A percentile compares a stretch with the other conserved stretches of the same genome.
phyloP scores from a whole-genome alignment of 1,139 yeast species.

The Kluyveromyces marxianus region DNA sequence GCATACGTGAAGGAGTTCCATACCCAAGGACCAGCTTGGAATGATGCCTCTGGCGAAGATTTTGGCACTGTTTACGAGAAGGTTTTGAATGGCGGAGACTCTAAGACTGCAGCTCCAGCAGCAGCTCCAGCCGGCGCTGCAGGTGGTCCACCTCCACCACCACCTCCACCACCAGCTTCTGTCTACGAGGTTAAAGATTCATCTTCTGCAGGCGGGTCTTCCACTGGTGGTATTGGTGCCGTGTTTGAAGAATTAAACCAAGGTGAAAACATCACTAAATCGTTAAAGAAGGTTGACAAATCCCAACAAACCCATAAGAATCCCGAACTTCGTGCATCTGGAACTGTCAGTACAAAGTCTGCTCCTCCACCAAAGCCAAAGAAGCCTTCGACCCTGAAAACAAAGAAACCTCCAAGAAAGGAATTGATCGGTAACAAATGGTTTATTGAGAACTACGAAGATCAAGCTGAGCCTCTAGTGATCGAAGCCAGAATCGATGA shows the following conservation, averaged over 20 bases:
- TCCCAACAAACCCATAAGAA: slow-evolving; percentile 94
- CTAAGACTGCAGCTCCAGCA: slow-evolving; percentile 15
- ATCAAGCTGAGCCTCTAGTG: slow-evolving; percentile 46
- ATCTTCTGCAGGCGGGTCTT: slow-evolving; percentile 19
- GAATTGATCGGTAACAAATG: slow-evolving; percentile 84
- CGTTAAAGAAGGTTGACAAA: slow-evolving; percentile 85
- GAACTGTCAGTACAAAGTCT: slow-evolving; percentile 36
- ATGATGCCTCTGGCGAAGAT: slow-evolving; percentile 44
- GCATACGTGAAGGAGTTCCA: slow-evolving; percentile 70
- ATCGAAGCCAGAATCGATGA: slow-evolving; percentile 81
- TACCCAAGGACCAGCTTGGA: slow-evolving; percentile 79
- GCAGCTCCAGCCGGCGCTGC: slow-evolving; percentile 28
- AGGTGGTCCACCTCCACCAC: slow-evolving; percentile 37
- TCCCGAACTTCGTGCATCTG: slow-evolving; percentile 62
- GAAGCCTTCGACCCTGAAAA: slow-evolving; percentile 56
- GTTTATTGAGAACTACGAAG: slow-evolving; percentile 75
- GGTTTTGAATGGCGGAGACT: slow-evolving; percentile 13
- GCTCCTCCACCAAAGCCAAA: slow-evolving; percentile 49
- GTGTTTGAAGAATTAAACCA: slow-evolving; percentile 86
- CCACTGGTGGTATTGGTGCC: slow-evolving; percentile 62
- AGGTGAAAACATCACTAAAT: slow-evolving; percentile 78
- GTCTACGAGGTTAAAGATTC: slow-evolving; percentile 42
- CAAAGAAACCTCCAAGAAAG: slow-evolving; percentile 62
- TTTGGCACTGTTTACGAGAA: slow-evolving; percentile 41
- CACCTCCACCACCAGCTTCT: slow-evolving; percentile 73